Conservation (phyloP, 352 stramenopile species). For the Phytophthora hibernalis region DNA sequence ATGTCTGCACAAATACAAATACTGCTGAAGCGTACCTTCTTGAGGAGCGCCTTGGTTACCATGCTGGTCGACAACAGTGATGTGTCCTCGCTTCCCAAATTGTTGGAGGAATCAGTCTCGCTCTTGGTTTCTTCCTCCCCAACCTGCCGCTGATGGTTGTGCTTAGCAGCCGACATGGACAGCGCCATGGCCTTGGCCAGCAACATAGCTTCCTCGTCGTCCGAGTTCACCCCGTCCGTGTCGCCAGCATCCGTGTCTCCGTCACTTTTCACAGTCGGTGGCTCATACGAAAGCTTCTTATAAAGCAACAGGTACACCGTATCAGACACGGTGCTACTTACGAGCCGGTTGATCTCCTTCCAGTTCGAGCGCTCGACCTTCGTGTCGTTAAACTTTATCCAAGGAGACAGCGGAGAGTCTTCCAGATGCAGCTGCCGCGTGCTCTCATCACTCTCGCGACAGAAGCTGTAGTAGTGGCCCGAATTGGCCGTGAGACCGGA, state of each 20-base stretch:
- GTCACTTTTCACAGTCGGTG: constrained; percentile 6
- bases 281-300: constrained; percentile 80
- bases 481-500: constrained; percentile 90
- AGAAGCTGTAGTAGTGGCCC: constrained; percentile 93
- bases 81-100: constrained; percentile 16
- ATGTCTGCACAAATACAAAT: not conserved
- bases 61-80: constrained; percentile 27
- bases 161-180: constrained; percentile 82
- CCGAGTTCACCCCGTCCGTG: constrained; percentile 16
- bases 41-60: constrained; percentile 59
- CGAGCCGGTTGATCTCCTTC: constrained; percentile 81
- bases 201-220: constrained; percentile 87
- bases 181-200: constrained; percentile 89
- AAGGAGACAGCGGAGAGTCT: constrained; percentile 80
- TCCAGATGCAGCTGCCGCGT: constrained; percentile 79
- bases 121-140: constrained; percentile 48
- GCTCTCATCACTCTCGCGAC: constrained; percentile 77
- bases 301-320: constrained; percentile 91
- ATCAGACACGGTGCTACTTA: constrained; percentile 85
- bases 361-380: constrained; percentile 83
- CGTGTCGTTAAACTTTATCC: constrained; percentile 93
- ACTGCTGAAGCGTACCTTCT: constrained; percentile 48
- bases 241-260: constrained; percentile 17
- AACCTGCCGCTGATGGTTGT: constrained; percentile 51
- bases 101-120: constrained; percentile 26